A percentile compares a stretch with the other conserved stretches of the same genome.
Evolutionary conservation across 257 asterid species (phyloP).

Genomic region (Solanum etuberosum): DNA sequence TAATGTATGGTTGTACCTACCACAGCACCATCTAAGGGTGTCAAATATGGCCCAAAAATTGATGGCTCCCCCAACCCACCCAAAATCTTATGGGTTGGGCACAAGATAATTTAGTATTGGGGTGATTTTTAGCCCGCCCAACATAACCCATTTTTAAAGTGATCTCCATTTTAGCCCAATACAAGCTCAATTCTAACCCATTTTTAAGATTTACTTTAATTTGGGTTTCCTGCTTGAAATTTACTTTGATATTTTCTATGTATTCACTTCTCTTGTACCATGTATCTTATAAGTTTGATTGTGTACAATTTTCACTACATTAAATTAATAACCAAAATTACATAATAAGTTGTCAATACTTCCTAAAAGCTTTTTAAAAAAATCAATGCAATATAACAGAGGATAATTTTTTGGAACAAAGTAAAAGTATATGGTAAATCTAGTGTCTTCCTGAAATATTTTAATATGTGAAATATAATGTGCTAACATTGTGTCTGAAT

Average conservation of each 20-base stretch:
- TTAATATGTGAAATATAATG: background rate
- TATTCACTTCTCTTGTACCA: background rate
- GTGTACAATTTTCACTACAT: background rate
- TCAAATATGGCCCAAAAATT: background rate
- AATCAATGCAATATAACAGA: background rate
- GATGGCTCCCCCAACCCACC: background rate
- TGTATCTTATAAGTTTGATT: background rate
- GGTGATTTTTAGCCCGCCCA: background rate
- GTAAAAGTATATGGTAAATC: background rate
- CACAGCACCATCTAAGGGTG: background rate
- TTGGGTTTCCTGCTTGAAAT: background rate
- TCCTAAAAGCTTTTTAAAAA: background rate
- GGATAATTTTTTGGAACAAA: background rate
- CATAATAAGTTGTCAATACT: background rate
- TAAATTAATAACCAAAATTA: background rate
- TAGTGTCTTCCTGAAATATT: background rate
- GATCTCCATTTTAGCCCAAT: background rate
- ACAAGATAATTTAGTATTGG: background rate
- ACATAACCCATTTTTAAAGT: background rate
- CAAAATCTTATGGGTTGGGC: background rate
- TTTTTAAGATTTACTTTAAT: background rate
- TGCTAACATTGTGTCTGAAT: background rate
- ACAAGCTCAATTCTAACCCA: background rate
- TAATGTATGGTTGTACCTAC: background rate
- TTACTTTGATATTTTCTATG: background rate